These are phyloP conservation scores for Erythrobasidium hasegawianum DNA, from an alignment of 1,284 basidiomycete species.

Conservation along the genomic window DNA sequence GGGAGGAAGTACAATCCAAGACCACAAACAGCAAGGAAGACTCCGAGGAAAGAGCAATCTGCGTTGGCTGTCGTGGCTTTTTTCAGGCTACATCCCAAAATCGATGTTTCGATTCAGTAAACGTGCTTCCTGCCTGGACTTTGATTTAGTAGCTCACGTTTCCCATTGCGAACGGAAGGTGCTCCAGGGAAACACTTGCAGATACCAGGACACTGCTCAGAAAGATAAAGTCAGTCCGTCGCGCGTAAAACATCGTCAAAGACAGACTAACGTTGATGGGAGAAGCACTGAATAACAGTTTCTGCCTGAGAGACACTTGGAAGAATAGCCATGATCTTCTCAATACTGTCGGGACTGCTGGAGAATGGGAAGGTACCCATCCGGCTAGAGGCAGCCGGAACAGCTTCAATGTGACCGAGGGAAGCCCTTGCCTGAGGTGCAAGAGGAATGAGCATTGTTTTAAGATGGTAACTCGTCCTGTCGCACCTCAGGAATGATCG, in stretches of 20 bases:
- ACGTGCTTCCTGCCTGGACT: too few species aligned
- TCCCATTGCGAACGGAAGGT: slow-evolving; percentile 3
- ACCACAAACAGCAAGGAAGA: slow-evolving; percentile 15
- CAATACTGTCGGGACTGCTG: slow-evolving; percentile 14
- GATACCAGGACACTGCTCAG: slow-evolving; percentile 12
- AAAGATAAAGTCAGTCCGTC: too few species aligned
- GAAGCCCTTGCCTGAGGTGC: not conserved
- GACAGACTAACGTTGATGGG: not conserved
- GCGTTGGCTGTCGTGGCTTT: not conserved
- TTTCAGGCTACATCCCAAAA: too few species aligned
- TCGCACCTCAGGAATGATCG: slow-evolving; percentile 2
- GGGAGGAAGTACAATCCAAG: slow-evolving; percentile 11
- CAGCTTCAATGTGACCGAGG: not conserved
- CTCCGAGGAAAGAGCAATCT: slow-evolving; percentile 11
- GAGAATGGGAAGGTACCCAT: slow-evolving; percentile 15
- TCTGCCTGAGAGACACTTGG: slow-evolving; percentile 6
- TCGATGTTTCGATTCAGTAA: too few species aligned
- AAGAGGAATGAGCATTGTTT: not conserved
- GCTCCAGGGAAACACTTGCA: slow-evolving; percentile 7
- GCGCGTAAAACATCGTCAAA: too few species aligned
- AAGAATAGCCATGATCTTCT: slow-evolving; percentile 15
- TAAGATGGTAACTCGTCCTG: not conserved
- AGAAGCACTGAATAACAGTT: slow-evolving; percentile 13
- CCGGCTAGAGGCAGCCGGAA: not conserved
- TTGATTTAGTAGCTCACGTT: not conserved